phyloP scores from a whole-genome alignment of 2,329 filamentous ascomycete genomes.

The Laburnicola sp. region DNA sequence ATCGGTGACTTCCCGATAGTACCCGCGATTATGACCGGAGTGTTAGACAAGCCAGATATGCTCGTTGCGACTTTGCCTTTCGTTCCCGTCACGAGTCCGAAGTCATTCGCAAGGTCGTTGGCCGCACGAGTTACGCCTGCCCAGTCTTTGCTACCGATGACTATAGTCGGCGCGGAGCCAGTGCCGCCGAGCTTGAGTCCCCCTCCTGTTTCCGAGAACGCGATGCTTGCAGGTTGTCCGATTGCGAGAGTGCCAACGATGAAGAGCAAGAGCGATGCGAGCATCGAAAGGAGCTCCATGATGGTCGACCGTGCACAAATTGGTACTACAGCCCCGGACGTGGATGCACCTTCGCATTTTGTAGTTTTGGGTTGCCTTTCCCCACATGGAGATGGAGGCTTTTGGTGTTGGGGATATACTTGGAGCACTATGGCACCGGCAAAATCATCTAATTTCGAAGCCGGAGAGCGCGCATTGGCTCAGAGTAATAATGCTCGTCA shows the following conservation, averaged over 20 bases:
- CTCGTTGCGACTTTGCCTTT: conserved; percentile 52
- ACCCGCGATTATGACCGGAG: conserved; percentile 63
- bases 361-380: not conserved
- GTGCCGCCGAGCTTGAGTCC: conserved; percentile 23
- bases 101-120: conserved; percentile 65
- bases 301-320: not conserved
- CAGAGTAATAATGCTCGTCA: not conserved
- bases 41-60: conserved; percentile 17
- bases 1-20: conserved; percentile 65
- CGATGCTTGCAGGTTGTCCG: conserved; percentile 22
- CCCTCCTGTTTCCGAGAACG: conserved; percentile 22
- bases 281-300: conserved; percentile 15
- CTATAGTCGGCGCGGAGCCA: conserved; percentile 24
- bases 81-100: conserved; percentile 66
- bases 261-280: conserved; percentile 5
- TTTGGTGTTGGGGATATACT: not conserved
- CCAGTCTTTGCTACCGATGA: conserved; percentile 54
- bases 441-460: not conserved
- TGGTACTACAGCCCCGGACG: not conserved
- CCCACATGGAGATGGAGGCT: not conserved
- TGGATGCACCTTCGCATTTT: not conserved
- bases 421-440: conserved; percentile 2
- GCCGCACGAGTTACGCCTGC: conserved; percentile 68
- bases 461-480: not conserved
- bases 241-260: conserved; percentile 15